These are phyloP conservation scores for Penicillium bovifimosum DNA, from an alignment of 495 filamentous ascomycete genomes.

Conservation along the genomic window DNA sequence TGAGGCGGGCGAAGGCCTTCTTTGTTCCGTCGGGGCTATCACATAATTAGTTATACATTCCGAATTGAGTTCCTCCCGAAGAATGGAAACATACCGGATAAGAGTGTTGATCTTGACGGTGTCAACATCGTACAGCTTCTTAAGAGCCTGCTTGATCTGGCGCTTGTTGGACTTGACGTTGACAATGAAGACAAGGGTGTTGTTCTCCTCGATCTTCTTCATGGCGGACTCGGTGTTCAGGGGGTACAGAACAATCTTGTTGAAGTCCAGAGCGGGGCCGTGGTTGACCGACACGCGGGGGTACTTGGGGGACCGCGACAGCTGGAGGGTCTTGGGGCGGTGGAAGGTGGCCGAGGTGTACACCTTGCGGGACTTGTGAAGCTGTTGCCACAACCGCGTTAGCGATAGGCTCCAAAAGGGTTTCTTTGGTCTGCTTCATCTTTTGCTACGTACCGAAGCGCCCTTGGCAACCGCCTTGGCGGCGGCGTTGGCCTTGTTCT, in stretches of 20 bases:
- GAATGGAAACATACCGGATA: conserved; percentile 62
- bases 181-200: conserved; percentile 98
- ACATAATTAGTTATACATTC: conserved; percentile 11
- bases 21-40: conserved; percentile 88
- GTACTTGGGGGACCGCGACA: conserved; percentile 91
- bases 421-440: conserved; percentile 11
- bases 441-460: conserved; percentile 52
- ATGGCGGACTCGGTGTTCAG: conserved; percentile 98
- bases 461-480: conserved; percentile 91
- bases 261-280: conserved; percentile 83
- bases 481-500: conserved; percentile 74
- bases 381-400: conserved; percentile 15
- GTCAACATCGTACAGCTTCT: conserved; percentile 99
- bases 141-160: conserved; percentile 96
- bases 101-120: conserved; percentile 98
- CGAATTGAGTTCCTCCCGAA: not conserved
- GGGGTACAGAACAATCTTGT: conserved; percentile 78
- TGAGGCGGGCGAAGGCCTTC: conserved; percentile 96
- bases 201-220: conserved; percentile 99
- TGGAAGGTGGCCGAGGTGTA: conserved; percentile 93
- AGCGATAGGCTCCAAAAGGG: conserved; percentile 7
- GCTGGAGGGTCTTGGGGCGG: conserved; percentile 88
- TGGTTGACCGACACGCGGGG: conserved; percentile 91
- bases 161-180: conserved; percentile 99
- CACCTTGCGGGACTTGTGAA: conserved; percentile 86